These are phyloP conservation scores for Xylariales sp. DNA, from an alignment of 2,329 filamentous ascomycete genomes.

Conservation along the genomic window DNA sequence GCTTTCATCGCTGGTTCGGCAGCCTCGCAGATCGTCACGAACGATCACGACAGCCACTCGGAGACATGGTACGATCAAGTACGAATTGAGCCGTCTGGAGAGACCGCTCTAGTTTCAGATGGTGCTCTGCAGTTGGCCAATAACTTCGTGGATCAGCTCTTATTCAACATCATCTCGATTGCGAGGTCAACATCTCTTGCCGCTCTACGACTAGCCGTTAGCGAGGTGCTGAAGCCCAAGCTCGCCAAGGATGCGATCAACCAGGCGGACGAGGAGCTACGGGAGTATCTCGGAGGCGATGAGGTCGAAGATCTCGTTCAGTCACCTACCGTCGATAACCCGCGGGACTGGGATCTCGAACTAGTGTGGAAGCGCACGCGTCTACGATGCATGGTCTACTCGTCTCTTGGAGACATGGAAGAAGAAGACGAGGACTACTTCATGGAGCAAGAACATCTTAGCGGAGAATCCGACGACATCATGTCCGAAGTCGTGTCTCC, in stretches of 20 bases:
- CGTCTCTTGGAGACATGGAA: conserved; percentile 91
- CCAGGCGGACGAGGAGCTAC: conserved; percentile 79
- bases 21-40: conserved; percentile 86
- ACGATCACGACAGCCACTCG: conserved; percentile 73
- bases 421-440: conserved; percentile 94
- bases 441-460: conserved; percentile 73
- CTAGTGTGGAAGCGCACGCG: conserved; percentile 90
- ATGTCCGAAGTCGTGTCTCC: conserved; percentile 73
- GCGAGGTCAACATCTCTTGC: conserved; percentile 74
- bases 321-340: conserved; percentile 45
- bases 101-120: conserved; percentile 67
- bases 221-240: conserved; percentile 82
- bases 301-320: conserved; percentile 68
- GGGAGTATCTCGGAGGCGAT: conserved; percentile 77
- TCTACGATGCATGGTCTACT: conserved; percentile 96
- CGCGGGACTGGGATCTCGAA: conserved; percentile 79
- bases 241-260: conserved; percentile 80
- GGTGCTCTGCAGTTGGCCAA: conserved; percentile 77
- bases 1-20: conserved; percentile 85
- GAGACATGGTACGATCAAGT: conserved; percentile 66
- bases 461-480: conserved; percentile 51
- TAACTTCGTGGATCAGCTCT: conserved; percentile 85
- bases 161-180: conserved; percentile 82
- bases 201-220: conserved; percentile 74
- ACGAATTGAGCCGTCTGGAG: conserved; percentile 58